phyloP scores from a whole-genome alignment of 2,329 filamentous ascomycete genomes.

The Colletotrichum neosansevieriae region DNA sequence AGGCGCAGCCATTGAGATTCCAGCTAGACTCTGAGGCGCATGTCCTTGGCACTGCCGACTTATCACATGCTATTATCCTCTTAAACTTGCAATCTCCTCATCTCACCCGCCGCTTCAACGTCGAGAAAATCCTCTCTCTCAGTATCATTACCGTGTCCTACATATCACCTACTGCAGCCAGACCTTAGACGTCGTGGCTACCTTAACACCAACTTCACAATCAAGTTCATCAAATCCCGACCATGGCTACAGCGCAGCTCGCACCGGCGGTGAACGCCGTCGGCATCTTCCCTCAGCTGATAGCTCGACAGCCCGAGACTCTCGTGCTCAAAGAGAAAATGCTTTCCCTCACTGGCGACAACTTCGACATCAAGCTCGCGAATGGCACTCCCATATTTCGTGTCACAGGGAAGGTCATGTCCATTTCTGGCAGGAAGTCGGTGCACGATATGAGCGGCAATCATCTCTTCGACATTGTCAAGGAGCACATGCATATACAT shows the following conservation, averaged over 20 bases:
- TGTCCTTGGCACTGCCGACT: neutral
- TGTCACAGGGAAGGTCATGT: constrained; percentile 67
- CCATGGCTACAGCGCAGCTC: constrained; percentile 40
- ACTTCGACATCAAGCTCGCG: constrained; percentile 70
- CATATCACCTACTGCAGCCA: too few species aligned
- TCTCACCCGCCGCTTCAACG: neutral
- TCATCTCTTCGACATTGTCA: constrained; percentile 69
- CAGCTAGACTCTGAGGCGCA: neutral
- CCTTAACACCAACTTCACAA: too few species aligned
- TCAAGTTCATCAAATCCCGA: neutral
- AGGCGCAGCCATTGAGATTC: neutral
- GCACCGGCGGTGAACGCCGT: constrained; percentile 48
- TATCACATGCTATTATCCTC: neutral
- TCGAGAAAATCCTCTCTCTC: too few species aligned
- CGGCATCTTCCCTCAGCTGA: constrained; percentile 55
- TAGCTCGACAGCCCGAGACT: constrained; percentile 57
- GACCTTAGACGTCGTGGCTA: too few species aligned
- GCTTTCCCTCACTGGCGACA: constrained; percentile 71
- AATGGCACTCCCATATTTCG: constrained; percentile 66
- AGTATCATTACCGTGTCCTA: too few species aligned
- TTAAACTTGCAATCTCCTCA: neutral
- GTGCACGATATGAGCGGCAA: constrained; percentile 65
- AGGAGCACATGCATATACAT: constrained; percentile 64
- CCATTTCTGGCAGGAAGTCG: constrained; percentile 66
- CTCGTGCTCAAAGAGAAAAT: constrained; percentile 72